Percentiles rank a stretch among this genome's conserved stretches.
Conservation (phyloP, 441 rosid species). For the Hura crepitans region DNA sequence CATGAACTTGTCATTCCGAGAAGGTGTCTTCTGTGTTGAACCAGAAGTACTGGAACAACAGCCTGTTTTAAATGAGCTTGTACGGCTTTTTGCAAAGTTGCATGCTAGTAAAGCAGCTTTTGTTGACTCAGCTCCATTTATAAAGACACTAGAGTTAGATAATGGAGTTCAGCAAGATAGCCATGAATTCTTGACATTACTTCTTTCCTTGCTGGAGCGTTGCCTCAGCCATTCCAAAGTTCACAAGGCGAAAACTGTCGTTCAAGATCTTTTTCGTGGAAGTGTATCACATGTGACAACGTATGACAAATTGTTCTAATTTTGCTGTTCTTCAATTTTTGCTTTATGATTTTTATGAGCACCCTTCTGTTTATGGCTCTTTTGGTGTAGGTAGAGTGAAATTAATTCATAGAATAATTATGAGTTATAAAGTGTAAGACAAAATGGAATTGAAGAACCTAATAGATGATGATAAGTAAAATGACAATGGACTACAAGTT, state of each 20-base stretch:
- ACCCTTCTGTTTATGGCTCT: conserved; percentile 12
- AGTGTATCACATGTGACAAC: conserved; percentile 95
- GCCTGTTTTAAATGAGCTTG: conserved; percentile 86
- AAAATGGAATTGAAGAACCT: background rate
- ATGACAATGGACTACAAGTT: background rate
- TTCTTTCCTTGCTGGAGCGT: conserved; percentile 92
- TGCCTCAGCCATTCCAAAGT: conserved; percentile 64
- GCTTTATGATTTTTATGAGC: background rate
- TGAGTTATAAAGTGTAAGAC: background rate
- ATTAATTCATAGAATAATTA: background rate
- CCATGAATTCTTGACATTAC: conserved; percentile 89
- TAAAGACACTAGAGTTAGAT: conserved; percentile 82
- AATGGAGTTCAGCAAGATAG: conserved; percentile 97
- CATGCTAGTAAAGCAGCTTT: conserved; percentile 77
- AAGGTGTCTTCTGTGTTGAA: conserved; percentile 81
- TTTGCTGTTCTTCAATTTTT: background rate
- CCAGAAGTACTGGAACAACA: conserved; percentile 60
- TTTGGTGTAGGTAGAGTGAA: background rate
- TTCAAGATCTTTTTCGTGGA: conserved; percentile 98
- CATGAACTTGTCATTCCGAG: conserved; percentile 77
- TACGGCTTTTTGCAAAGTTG: conserved; percentile 79
- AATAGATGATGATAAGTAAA: too few species aligned
- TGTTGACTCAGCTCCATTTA: conserved; percentile 94
- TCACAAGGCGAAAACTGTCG: conserved; percentile 61
- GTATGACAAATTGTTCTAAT: conserved; percentile 45